Conservation (phyloP, 345 rosid genomes). For the Pistacia integerrima region DNA sequence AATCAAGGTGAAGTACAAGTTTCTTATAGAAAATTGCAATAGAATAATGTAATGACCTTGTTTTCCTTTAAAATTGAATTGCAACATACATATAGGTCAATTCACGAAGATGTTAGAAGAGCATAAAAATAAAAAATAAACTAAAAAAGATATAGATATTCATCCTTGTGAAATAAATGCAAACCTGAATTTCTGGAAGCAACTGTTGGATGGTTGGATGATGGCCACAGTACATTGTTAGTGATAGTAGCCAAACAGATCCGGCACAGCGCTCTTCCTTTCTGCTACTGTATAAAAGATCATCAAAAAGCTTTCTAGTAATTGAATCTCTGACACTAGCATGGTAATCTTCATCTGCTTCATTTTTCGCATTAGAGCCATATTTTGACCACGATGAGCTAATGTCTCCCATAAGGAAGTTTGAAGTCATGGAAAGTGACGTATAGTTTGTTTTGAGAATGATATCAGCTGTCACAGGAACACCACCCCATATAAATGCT, state of each 20-base stretch:
- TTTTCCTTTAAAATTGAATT: neutral
- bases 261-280: slow-evolving; percentile 99
- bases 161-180: slow-evolving; percentile 15
- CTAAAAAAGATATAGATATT: neutral
- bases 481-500: slow-evolving; percentile 91
- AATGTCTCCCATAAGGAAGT: slow-evolving; percentile 80
- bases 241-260: slow-evolving; percentile 88
- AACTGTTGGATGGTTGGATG: slow-evolving; percentile 78
- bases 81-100: neutral
- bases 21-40: neutral
- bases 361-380: slow-evolving; percentile 43
- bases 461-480: slow-evolving; percentile 84
- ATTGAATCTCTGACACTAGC: slow-evolving; percentile 61
- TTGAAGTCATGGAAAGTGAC: slow-evolving; percentile 85
- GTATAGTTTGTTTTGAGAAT: slow-evolving; percentile 86
- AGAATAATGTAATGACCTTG: too few relatives aligned
- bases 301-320: slow-evolving; percentile 74
- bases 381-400: slow-evolving; percentile 47
- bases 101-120: neutral
- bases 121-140: slow-evolving; percentile 1
- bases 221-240: slow-evolving; percentile 89
- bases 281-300: slow-evolving; percentile 81
- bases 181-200: slow-evolving; percentile 98
- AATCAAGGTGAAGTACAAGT: neutral
- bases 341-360: slow-evolving; percentile 49